Evolutionary conservation across 306 rosid species (phyloP).

Genomic region (Cicer chorassanicum): DNA sequence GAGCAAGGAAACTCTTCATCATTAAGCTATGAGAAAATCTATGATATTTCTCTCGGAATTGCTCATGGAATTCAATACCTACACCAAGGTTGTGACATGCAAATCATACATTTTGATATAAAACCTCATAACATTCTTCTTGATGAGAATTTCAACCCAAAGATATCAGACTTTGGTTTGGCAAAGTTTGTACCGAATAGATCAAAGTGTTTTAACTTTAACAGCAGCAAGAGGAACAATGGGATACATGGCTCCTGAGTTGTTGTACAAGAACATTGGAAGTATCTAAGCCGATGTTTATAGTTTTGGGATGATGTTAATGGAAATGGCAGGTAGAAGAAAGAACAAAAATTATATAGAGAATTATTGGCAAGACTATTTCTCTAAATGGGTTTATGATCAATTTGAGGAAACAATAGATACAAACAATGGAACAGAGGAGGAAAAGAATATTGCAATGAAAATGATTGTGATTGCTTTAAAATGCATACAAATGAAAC

Average conservation of each 20-base stretch:
- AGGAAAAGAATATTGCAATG: constrained; percentile 35
- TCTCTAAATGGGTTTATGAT: constrained; percentile 34
- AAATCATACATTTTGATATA: constrained; percentile 40
- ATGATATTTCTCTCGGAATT: constrained; percentile 29
- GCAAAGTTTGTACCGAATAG: constrained; percentile 4
- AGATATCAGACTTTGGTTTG: constrained; percentile 31
- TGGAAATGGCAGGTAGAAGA: constrained; percentile 21
- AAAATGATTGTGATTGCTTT: constrained; percentile 35
- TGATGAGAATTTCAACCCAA: constrained; percentile 24
- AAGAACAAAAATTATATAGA: constrained; percentile 10
- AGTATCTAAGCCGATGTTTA: constrained; percentile 20
- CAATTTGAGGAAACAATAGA: constrained; percentile 36
- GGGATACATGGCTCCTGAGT: constrained; percentile 37
- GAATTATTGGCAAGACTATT: constrained; percentile 19
- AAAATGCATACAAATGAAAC: constrained; percentile 30
- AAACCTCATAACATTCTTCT: constrained; percentile 32
- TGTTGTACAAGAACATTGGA: constrained; percentile 29
- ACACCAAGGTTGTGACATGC: constrained; percentile 40
- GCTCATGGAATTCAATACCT: constrained; percentile 36
- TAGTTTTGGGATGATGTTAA: constrained; percentile 35
- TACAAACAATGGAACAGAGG: not conserved
- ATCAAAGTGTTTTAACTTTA: constrained; percentile 32
- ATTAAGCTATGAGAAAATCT: not conserved
- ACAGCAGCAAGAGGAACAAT: constrained; percentile 31
- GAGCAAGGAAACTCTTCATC: not conserved